Percentiles rank a stretch among this genome's conserved stretches.
Conservation (phyloP, 768 basidiomycete species). For the Pleurotus eryngii region DNA sequence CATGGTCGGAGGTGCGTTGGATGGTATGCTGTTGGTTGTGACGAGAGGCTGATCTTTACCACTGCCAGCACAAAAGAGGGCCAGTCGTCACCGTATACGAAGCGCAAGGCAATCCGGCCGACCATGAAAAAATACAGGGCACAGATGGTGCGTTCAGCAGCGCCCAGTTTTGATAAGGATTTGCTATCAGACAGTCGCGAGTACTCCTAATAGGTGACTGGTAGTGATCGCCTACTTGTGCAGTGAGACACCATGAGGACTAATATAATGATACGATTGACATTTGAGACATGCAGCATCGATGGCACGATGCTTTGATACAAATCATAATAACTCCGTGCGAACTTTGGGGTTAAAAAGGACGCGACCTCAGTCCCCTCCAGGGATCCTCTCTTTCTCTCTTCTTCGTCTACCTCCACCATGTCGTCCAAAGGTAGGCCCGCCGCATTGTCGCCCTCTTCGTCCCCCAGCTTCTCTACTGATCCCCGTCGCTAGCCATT, state of each 20-base stretch:
- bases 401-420: not conserved
- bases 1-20: constrained; percentile 66
- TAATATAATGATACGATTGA: too few relatives aligned
- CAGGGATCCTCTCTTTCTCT: not conserved
- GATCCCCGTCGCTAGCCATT: constrained; percentile 44
- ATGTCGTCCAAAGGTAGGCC: constrained; percentile 11
- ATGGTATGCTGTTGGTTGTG: too few relatives aligned
- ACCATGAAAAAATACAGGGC: constrained; percentile 86
- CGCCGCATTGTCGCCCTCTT: not conserved
- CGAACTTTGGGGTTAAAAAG: constrained; percentile 2
- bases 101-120: constrained; percentile 80
- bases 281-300: too few relatives aligned
- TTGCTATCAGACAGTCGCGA: too few relatives aligned
- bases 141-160: constrained; percentile 56
- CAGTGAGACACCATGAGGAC: too few relatives aligned
- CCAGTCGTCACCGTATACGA: constrained; percentile 89
- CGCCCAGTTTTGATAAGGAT: constrained; percentile 26
- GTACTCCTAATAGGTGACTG: too few relatives aligned
- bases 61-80: constrained; percentile 61
- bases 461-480: not conserved
- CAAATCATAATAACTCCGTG: not conserved
- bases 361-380: not conserved
- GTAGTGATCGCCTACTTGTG: too few relatives aligned
- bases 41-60: too few relatives aligned
- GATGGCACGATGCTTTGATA: not conserved